Evolutionary conservation across 441 rosid species (phyloP).

Genomic region (Raphanus hybrid): DNA sequence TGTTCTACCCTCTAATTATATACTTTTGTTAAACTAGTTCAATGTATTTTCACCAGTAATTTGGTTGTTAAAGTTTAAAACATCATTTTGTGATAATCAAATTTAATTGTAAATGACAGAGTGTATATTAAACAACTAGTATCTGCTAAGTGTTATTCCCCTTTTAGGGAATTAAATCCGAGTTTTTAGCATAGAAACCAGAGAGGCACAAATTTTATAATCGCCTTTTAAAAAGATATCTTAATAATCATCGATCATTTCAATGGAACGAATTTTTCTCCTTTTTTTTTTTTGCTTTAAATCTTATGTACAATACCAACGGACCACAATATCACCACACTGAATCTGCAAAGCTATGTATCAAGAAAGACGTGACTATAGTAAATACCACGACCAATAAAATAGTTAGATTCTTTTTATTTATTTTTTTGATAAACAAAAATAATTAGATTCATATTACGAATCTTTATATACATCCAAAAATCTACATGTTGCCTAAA

Average conservation of each 20-base stretch:
- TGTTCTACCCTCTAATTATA: too few relatives aligned
- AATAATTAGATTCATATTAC: constrained; percentile 20
- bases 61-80: not conserved
- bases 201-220: not conserved
- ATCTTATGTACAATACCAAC: constrained; percentile 13
- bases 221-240: not conserved
- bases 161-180: not conserved
- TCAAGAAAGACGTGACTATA: constrained; percentile 42
- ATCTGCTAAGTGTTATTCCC: constrained; percentile 8
- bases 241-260: not conserved
- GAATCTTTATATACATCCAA: constrained; percentile 6
- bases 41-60: not conserved
- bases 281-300: constrained; percentile 11
- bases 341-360: constrained; percentile 41
- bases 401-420: constrained; percentile 11
- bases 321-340: constrained; percentile 32
- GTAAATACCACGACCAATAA: constrained; percentile 33
- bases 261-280: not conserved
- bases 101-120: not conserved
- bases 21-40: too few relatives aligned
- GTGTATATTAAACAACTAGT: not conserved
- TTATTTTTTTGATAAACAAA: not conserved
- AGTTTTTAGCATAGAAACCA: constrained; percentile 12
- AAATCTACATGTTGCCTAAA: not conserved
- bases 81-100: constrained; percentile 16